phyloP scores from a whole-genome alignment of 495 filamentous ascomycete genomes.

The Gamarada debralockiae region DNA sequence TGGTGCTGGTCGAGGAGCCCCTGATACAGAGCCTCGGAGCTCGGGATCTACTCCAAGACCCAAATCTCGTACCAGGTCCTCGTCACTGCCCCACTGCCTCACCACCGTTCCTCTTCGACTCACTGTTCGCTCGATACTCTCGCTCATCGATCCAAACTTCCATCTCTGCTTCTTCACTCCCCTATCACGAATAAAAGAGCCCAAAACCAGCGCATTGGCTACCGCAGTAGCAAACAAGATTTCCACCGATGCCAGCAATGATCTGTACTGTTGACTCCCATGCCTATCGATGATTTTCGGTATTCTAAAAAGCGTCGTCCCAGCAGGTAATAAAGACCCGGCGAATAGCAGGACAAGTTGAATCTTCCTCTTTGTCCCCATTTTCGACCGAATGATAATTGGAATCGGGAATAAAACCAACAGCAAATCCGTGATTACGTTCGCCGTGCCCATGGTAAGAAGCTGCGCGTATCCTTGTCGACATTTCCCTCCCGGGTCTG shows the following conservation, averaged over 20 bases:
- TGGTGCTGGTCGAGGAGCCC: conserved; percentile 37
- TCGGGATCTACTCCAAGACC: conserved; percentile 64
- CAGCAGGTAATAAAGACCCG: conserved; percentile 73
- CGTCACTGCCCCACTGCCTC: conserved; percentile 76
- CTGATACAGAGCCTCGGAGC: conserved; percentile 33
- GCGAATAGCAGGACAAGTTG: conserved; percentile 73
- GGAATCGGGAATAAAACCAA: conserved; percentile 86
- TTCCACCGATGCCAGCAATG: conserved; percentile 74
- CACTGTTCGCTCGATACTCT: conserved; percentile 44
- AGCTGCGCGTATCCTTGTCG: conserved; percentile 81
- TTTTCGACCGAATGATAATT: conserved; percentile 69
- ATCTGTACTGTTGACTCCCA: conserved; percentile 69
- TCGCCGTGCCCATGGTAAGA: conserved; percentile 79
- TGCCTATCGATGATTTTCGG: conserved; percentile 58
- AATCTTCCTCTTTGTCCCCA: conserved; percentile 61
- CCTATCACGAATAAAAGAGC: conserved; percentile 75
- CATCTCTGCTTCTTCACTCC: conserved; percentile 77
- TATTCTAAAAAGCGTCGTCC: conserved; percentile 72
- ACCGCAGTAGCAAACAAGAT: conserved; percentile 72
- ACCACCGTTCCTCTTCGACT: conserved; percentile 44
- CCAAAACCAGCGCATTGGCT: conserved; percentile 74
- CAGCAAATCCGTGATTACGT: conserved; percentile 83
- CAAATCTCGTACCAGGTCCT: conserved; percentile 68
- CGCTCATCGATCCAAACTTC: conserved; percentile 54
- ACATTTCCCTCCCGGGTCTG: conserved; percentile 82